Conservation (phyloP, 177 flowering plant species). For the Vitis hybrid region DNA sequence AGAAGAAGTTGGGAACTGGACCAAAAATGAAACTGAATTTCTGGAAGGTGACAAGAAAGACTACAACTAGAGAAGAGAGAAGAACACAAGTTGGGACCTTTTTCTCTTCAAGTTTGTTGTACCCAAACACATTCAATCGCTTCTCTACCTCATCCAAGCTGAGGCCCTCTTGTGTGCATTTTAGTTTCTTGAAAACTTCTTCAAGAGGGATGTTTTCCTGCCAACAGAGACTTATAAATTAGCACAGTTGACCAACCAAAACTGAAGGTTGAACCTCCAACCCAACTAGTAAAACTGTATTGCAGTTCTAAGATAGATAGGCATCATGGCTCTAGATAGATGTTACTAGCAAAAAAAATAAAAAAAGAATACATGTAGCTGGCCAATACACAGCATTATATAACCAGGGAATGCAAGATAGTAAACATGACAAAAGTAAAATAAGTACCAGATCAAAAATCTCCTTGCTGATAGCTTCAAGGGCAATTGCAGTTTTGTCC, state of each 20-base stretch:
- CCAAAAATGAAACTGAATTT: no score
- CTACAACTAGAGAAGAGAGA: no score
- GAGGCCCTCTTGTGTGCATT: constrained; percentile 35
- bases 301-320: no score
- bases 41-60: no score
- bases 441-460: constrained; percentile 21
- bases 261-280: no score
- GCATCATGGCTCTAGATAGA: no score
- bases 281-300: no score
- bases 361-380: not conserved
- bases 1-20: not conserved
- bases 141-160: constrained; percentile 22
- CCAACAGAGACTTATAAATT: not conserved
- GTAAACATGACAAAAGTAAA: not conserved
- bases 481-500: constrained; percentile 6
- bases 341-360: not conserved
- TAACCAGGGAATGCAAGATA: not conserved
- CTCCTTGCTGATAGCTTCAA: constrained; percentile 22
- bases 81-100: constrained; percentile 18
- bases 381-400: not conserved
- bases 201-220: constrained; percentile 30
- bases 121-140: constrained; percentile 30
- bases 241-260: no score
- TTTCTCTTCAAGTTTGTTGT: constrained; percentile 42
- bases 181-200: constrained; percentile 31